Conservation (phyloP, 2,329 filamentous ascomycete genomes). For the Nemania bipapillata region DNA sequence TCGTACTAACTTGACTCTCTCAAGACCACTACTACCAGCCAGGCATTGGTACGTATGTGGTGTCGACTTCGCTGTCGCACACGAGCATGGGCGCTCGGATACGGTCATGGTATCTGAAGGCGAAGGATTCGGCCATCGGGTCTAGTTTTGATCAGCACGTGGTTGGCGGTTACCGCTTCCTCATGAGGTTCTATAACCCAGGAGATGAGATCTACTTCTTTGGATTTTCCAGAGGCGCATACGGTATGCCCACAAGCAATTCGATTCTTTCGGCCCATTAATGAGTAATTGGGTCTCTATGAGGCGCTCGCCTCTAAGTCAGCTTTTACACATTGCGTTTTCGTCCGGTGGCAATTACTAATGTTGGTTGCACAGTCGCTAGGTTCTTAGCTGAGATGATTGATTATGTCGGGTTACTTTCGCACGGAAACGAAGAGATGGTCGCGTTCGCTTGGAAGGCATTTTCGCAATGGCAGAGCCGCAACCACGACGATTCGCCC, state of each 20-base stretch:
- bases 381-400: constrained; percentile 85
- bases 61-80: constrained; percentile 68
- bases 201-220: constrained; percentile 77
- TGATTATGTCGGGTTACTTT: constrained; percentile 81
- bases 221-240: constrained; percentile 77
- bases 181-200: constrained; percentile 77
- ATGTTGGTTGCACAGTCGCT: constrained; percentile 60
- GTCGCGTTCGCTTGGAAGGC: constrained; percentile 85
- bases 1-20: constrained; percentile 23
- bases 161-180: constrained; percentile 82
- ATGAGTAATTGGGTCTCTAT: too few species aligned
- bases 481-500: constrained; percentile 59
- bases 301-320: too few species aligned
- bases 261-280: neutral
- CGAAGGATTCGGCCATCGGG: constrained; percentile 82
- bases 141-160: constrained; percentile 85
- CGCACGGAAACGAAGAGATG: constrained; percentile 86
- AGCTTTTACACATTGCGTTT: neutral
- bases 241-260: constrained; percentile 50
- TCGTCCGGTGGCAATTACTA: neutral
- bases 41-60: constrained; percentile 78
- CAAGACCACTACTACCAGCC: constrained; percentile 71
- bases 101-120: constrained; percentile 74
- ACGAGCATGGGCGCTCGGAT: constrained; percentile 67
- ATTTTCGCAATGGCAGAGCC: constrained; percentile 77